phyloP scores from a whole-genome alignment of 2,329 filamentous ascomycete genomes.

The Aspergillus costaricaensis region DNA sequence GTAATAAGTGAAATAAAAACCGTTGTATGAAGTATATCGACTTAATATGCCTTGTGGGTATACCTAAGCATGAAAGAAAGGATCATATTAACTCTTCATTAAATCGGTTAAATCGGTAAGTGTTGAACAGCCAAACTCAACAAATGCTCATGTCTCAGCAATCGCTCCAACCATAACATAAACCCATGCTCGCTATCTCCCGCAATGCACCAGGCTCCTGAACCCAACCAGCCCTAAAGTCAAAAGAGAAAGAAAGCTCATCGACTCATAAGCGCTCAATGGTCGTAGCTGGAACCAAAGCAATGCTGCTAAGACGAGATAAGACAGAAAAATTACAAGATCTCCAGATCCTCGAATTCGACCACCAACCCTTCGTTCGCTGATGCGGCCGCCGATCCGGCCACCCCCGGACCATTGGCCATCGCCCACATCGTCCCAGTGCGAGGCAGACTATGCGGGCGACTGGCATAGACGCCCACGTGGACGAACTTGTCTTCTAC shows the following conservation, averaged over 20 bases:
- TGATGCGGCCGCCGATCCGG: constrained; percentile 21
- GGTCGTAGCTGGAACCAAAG: background rate
- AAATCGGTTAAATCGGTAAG: background rate
- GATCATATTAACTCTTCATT: background rate
- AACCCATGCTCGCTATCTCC: background rate
- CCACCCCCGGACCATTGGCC: constrained; percentile 37
- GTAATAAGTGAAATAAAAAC: no score
- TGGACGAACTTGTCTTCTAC: constrained; percentile 60
- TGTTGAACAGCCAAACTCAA: background rate
- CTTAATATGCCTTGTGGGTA: no score
- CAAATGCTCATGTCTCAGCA: background rate
- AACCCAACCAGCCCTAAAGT: background rate
- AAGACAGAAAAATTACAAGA: constrained; percentile 19
- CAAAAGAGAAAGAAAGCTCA: background rate
- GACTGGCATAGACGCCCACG: constrained; percentile 61
- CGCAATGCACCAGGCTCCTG: background rate
- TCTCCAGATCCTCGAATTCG: constrained; percentile 55
- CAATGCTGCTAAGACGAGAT: constrained; percentile 5
- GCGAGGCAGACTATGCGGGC: constrained; percentile 53
- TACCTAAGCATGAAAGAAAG: no score
- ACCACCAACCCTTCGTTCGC: constrained; percentile 47
- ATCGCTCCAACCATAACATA: background rate
- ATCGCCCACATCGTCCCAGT: constrained; percentile 42
- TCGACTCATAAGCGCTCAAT: constrained; percentile 1
- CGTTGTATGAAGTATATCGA: no score